These are phyloP conservation scores for Podospora australis DNA, from an alignment of 495 filamentous ascomycete species.

Conservation along the genomic window DNA sequence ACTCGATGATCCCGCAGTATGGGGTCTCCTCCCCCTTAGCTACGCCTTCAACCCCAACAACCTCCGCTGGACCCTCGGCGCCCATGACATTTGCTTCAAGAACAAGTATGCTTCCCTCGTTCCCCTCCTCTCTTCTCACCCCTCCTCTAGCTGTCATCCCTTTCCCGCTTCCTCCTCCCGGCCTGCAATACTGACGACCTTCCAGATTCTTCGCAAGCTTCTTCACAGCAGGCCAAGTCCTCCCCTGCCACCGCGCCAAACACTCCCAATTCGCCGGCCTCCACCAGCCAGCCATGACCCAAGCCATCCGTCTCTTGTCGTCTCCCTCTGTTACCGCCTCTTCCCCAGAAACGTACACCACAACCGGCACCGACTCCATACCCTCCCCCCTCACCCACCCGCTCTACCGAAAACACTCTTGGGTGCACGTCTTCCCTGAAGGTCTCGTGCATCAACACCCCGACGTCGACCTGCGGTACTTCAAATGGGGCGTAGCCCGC, in stretches of 20 bases:
- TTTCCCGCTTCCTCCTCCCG: no score
- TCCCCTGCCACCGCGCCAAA: constrained; percentile 76
- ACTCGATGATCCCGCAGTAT: constrained; percentile 88
- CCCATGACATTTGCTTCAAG: constrained; percentile 87
- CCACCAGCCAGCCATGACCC: constrained; percentile 82
- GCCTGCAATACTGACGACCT: background rate
- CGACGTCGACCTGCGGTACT: constrained; percentile 77
- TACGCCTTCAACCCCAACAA: constrained; percentile 65
- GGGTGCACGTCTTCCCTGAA: constrained; percentile 96
- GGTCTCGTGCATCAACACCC: constrained; percentile 87
- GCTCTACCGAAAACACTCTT: constrained; percentile 52
- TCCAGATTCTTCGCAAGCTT: constrained; percentile 53
- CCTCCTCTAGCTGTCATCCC: background rate
- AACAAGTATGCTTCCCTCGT: constrained; percentile 43
- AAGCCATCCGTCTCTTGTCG: constrained; percentile 78
- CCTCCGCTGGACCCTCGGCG: constrained; percentile 79
- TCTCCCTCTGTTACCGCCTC: constrained; percentile 40
- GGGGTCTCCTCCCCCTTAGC: constrained; percentile 73
- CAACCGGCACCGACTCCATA: constrained; percentile 51
- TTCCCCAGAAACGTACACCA: constrained; percentile 57
- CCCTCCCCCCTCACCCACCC: constrained; percentile 50
- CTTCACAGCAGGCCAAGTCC: constrained; percentile 80
- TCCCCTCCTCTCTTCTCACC: background rate
- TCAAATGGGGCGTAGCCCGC: constrained; percentile 91
- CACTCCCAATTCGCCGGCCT: constrained; percentile 71